phyloP scores from a whole-genome alignment of 2,329 filamentous ascomycete species.

The Tolypocladium capitatum region DNA sequence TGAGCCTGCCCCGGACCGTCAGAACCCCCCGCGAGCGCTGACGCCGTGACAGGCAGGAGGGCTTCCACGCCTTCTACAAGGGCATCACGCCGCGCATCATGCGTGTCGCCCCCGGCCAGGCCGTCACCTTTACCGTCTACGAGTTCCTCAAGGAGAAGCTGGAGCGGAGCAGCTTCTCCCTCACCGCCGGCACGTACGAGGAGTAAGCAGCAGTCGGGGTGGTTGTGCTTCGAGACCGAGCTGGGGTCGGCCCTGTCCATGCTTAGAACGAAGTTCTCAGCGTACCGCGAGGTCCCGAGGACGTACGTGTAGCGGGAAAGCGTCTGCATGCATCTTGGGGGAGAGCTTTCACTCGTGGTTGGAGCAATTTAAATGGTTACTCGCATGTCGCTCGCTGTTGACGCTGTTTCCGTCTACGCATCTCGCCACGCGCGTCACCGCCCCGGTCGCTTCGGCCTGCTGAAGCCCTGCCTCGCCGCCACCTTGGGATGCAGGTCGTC shows the following conservation, averaged over 20 bases:
- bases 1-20: slow-evolving; percentile 10
- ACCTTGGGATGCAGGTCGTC: slow-evolving; percentile 56
- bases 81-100: slow-evolving; percentile 96
- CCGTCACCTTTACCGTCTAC: slow-evolving; percentile 63
- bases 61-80: slow-evolving; percentile 93
- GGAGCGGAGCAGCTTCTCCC: slow-evolving; percentile 48
- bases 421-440: slow-evolving; percentile 24
- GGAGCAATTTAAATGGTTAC: background rate
- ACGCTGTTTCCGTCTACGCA: background rate
- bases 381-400: background rate
- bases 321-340: slow-evolving; percentile 1
- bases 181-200: slow-evolving; percentile 52
- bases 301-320: background rate
- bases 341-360: background rate
- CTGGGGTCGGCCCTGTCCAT: background rate
- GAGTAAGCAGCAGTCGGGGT: slow-evolving; percentile 31
- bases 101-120: slow-evolving; percentile 93
- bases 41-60: slow-evolving; percentile 58
- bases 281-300: background rate
- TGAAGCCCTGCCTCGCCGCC: slow-evolving; percentile 55
- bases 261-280: background rate
- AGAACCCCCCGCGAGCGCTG: background rate
- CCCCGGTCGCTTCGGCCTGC: slow-evolving; percentile 67
- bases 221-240: background rate
- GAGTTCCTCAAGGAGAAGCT: slow-evolving; percentile 63